Conservation (phyloP, 208 protist genomes). For the Borovskyia barvae region DNA sequence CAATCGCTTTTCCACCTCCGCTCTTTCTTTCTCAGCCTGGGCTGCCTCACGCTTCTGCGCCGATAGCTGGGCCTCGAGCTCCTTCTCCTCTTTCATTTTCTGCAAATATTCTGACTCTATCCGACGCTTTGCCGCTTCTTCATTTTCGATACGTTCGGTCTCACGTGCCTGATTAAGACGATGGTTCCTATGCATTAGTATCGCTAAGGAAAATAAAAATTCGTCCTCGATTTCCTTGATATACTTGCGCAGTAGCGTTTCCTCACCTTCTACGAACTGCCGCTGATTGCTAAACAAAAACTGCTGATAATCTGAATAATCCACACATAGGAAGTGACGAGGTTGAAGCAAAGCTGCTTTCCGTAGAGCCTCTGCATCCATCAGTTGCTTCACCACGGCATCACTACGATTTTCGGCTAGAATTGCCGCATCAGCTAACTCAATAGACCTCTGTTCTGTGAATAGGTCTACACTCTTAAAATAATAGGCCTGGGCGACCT, state of each 20-base stretch:
- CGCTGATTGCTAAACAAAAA: slow-evolving; percentile 37
- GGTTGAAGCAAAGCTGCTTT: slow-evolving; percentile 11
- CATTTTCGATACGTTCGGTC: slow-evolving; percentile 1
- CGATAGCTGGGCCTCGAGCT: slow-evolving; percentile 23
- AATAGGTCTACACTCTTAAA: slow-evolving; percentile 24
- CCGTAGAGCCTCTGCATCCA: slow-evolving; percentile 32
- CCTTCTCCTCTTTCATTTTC: slow-evolving; percentile 28
- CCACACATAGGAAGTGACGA: slow-evolving; percentile 50
- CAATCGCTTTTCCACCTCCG: slow-evolving; percentile 50
- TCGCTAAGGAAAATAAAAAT: slow-evolving; percentile 13
- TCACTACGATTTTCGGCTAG: slow-evolving; percentile 14
- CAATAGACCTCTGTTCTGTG: slow-evolving; percentile 19
- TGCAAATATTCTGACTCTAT: slow-evolving; percentile 28
- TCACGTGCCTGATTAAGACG: neutral
- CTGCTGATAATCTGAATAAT: slow-evolving; percentile 68
- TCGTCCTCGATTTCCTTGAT: slow-evolving; percentile 24
- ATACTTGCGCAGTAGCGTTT: slow-evolving; percentile 37
- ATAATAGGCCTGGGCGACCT: slow-evolving; percentile 25
- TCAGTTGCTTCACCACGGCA: slow-evolving; percentile 32
- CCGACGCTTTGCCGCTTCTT: slow-evolving; percentile 1
- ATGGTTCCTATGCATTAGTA: slow-evolving; percentile 9
- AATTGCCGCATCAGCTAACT: neutral
- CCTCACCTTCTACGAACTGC: slow-evolving; percentile 26
- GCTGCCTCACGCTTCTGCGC: slow-evolving; percentile 25
- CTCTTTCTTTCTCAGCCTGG: slow-evolving; percentile 31